Evolutionary conservation across 2,329 filamentous ascomycete genomes (phyloP), one percentile per base, ranked within the genome.

Genomic region (Cytospora leucostoma): DNA sequence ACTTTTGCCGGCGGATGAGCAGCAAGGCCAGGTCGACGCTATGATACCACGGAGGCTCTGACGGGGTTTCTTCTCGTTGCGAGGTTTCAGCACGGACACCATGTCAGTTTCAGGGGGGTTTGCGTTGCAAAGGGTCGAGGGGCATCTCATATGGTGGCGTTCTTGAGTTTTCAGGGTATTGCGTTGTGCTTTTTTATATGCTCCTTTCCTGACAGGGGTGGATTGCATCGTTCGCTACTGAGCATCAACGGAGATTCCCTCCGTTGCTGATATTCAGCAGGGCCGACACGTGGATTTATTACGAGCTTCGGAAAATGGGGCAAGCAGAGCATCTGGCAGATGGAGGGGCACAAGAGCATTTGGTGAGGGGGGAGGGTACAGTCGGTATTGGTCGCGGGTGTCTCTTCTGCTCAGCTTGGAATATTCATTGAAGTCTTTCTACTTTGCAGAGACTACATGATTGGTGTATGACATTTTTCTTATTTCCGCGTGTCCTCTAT

Each of bases 21-120:
- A 62, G 40, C 62, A 65, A 60, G 61, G 64, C 58, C 61, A 61
- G 61, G 64, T 66, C 55, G 58, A 60, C 52, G 64, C 64, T 57
- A 66, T 66, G 64, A 66, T 66, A 66, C 64, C 64, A 66, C 58
- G 61, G 52, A 57, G 64, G 62, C 56, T 59, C 54, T 47, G 40
- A 58, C 62, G 34, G 53, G 55, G 44, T 66, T 63, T 61, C 64
- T 66, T 61, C 58, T 64, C 53, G 64, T 63, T 49, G 35, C 55
- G 32, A 49, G 44, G 44, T 47, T 47, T n/a, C 40, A 47, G 3
- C 44, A 47, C 37, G 40, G 38, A 59, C 56, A 57, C 59, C 57
- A 64, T 61, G 61, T 66, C 54, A 52, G 50, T 61, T 59, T 59
- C 55, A 47, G 44, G 34, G 55, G 50, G 40, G 52, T 53, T 61